Evolutionary conservation across 1,139 yeast species (phyloP).

Genomic region (Kodamaea sp.): DNA sequence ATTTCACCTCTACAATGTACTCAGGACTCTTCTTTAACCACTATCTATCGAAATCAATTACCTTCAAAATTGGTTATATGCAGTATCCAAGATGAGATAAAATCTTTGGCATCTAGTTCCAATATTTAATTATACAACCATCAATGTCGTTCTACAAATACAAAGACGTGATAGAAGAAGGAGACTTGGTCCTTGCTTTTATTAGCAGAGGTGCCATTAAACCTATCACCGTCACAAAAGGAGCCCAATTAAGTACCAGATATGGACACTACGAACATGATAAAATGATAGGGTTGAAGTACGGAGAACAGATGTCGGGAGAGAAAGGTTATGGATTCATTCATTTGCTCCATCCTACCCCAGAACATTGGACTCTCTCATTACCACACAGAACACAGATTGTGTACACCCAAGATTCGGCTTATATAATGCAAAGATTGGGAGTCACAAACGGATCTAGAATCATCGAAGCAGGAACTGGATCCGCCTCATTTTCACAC

Average conservation of each 20-base stretch:
- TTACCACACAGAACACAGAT: constrained; percentile 97
- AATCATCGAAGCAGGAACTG: constrained; percentile 97
- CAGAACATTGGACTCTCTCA: constrained; percentile 94
- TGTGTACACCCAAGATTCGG: constrained; percentile 93
- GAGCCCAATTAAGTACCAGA: constrained; percentile 72
- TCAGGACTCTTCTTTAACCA: no score
- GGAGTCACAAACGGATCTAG: constrained; percentile 71
- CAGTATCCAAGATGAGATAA: constrained; percentile 5
- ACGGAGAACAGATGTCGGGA: constrained; percentile 86
- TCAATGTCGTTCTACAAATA: constrained; percentile 49
- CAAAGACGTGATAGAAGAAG: constrained; percentile 68
- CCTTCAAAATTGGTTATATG: constrained; percentile 1
- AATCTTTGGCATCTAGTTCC: background rate
- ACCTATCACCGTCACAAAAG: constrained; percentile 64
- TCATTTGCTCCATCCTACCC: constrained; percentile 85
- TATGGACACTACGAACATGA: constrained; percentile 87
- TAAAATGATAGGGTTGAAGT: constrained; percentile 76
- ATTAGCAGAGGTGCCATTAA: constrained; percentile 77
- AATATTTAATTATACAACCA: background rate
- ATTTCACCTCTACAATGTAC: no score
- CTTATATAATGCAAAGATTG: constrained; percentile 83
- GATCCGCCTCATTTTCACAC: constrained; percentile 94
- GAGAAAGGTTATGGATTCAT: constrained; percentile 82
- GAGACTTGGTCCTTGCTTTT: constrained; percentile 85
- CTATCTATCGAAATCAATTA: no score